These are phyloP conservation scores for Akanthomyces muscarius DNA, from an alignment of 2,329 filamentous ascomycete genomes.

Conservation along the genomic window DNA sequence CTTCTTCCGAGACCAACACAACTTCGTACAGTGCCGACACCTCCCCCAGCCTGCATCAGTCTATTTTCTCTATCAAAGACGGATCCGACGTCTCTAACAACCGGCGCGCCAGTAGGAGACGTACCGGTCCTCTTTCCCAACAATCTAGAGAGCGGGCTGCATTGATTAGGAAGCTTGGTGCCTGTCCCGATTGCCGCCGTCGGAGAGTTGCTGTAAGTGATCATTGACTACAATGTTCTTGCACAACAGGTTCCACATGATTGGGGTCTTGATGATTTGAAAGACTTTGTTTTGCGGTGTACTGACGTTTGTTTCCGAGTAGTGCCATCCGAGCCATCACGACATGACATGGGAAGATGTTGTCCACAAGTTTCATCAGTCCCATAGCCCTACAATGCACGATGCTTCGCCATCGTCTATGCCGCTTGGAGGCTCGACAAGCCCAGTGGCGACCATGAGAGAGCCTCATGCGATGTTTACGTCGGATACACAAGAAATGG, in stretches of 20 bases:
- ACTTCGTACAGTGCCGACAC: constrained; percentile 35
- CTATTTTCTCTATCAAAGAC: constrained; percentile 54
- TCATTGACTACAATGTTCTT: background rate
- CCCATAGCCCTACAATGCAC: constrained; percentile 48
- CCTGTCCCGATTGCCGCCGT: constrained; percentile 52
- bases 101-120: constrained; percentile 53
- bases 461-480: constrained; percentile 37
- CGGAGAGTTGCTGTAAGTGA: constrained; percentile 55
- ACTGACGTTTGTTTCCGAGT: constrained; percentile 9
- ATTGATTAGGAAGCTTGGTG: constrained; percentile 56
- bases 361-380: constrained; percentile 49
- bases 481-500: constrained; percentile 52
- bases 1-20: constrained; percentile 31
- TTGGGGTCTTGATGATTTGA: background rate
- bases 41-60: constrained; percentile 47
- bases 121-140: constrained; percentile 55
- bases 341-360: constrained; percentile 60
- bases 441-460: constrained; percentile 38
- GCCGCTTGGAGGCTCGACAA: constrained; percentile 42
- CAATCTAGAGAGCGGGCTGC: constrained; percentile 57
- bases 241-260: background rate
- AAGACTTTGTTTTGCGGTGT: constrained; percentile 6
- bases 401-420: constrained; percentile 42
- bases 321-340: constrained; percentile 59
- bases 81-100: constrained; percentile 50